Conservation (phyloP, 768 basidiomycete species). For the Boletus huronensis region DNA sequence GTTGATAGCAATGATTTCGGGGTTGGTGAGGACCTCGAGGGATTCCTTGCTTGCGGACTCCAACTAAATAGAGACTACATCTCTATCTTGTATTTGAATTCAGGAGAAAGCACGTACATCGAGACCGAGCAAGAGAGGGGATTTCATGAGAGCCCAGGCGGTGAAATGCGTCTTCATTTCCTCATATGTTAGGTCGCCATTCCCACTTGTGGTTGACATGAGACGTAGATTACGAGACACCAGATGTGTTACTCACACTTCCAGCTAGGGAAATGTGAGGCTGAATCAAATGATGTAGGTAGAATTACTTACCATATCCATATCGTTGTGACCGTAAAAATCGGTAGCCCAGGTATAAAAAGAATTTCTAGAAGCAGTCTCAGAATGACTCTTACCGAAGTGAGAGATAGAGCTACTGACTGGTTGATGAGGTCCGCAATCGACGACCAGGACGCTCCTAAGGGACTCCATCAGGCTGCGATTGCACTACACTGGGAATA, state of each 20-base stretch:
- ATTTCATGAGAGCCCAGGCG: conserved; percentile 70
- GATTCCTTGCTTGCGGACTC: conserved; percentile 47
- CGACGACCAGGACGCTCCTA: conserved; percentile 48
- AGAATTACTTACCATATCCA: conserved; percentile 52
- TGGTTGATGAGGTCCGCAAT: conserved; percentile 52
- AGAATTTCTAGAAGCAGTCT: conserved; percentile 48
- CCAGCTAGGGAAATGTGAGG: conserved; percentile 38
- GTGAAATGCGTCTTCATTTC: conserved; percentile 71
- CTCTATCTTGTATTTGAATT: conserved; percentile 1
- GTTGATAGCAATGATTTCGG: conserved; percentile 64
- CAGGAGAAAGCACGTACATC: conserved; percentile 37
- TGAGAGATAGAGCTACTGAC: conserved; percentile 28
- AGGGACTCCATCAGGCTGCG: neutral
- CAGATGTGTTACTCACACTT: conserved; percentile 40
- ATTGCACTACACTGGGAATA: neutral
- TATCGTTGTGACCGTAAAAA: conserved; percentile 66
- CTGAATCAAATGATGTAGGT: conserved; percentile 2
- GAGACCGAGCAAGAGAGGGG: conserved; percentile 61
- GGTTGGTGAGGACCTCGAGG: conserved; percentile 57
- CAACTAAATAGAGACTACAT: conserved; percentile 34
- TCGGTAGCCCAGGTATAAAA: conserved; percentile 60
- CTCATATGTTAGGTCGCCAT: conserved; percentile 57
- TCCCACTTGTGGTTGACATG: conserved; percentile 42
- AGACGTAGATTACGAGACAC: neutral
- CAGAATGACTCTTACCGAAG: neutral